Base-by-base conservation (phyloP, 257 asterid species). In the Solanum paucissectum region DNA sequence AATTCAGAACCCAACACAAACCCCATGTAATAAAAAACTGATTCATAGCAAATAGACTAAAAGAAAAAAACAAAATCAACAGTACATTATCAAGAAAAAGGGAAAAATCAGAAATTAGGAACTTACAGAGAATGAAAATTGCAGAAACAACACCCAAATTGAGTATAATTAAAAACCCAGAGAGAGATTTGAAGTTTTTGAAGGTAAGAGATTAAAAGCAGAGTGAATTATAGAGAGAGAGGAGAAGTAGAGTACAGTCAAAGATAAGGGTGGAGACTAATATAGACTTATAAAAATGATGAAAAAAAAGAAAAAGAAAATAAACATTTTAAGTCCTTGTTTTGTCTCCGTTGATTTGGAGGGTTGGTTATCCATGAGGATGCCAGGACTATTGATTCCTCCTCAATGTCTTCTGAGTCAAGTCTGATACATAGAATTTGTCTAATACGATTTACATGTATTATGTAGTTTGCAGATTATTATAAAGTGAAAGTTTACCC, bases 341-440 rank as follows among this genome's bases (percentile, higher is more conserved):
- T 46, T 11, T 5, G 7, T 13, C 1, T 18, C 4, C 3, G 8
- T 55, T 7, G n/a, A 0, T 55, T 55, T 55, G 4, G 64, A 55
- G 4, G 10, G n/a, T 2, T 2, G n/a, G 0, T 7, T 18, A 55
- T 55, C 3, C 4, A 0, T 6, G 1, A 5, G 3, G 21, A 49
- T 14, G 21, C 3, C 8, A 14, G 1, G 8, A 49, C 3, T 11
- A 42, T 0, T 16, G 21, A 2, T 49, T 49, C 21, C 21, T 49
- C 60, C 18, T 5, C 7, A 49, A 49, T 49, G 0, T 49, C 18
- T 49, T 14, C 7, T 14, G 3, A 49, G 21, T 49, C 60, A 16
- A 49, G 8, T 0, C 0, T 18, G 9, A 6, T 18, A 3, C 4
- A 6, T 52, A 6, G 4, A 18, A 52, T 52, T 52, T 18, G 2